These are phyloP conservation scores for Leccinum subgranulosum DNA, from an alignment of 768 basidiomycete genomes.

Conservation along the genomic window DNA sequence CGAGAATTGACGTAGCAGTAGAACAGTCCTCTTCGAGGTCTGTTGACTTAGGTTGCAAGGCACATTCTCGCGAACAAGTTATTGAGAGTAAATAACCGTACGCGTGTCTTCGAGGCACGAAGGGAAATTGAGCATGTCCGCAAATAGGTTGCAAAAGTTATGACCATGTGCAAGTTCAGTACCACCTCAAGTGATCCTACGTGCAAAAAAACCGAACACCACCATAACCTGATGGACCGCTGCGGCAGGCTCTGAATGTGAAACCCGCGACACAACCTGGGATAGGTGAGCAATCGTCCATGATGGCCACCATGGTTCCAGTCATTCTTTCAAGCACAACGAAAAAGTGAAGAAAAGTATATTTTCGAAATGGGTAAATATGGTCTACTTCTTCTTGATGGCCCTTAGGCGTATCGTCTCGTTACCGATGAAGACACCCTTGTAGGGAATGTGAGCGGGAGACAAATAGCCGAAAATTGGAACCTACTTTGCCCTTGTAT, in stretches of 20 bases:
- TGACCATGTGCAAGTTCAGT: too few relatives aligned
- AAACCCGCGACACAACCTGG: not conserved
- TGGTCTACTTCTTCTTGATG: constrained; percentile 89
- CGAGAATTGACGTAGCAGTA: too few relatives aligned
- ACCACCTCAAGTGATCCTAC: not conserved
- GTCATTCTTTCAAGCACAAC: not conserved
- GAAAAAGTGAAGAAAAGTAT: not conserved
- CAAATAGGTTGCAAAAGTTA: not conserved
- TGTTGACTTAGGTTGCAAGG: not conserved
- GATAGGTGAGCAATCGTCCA: not conserved
- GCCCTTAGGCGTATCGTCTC: constrained; percentile 90
- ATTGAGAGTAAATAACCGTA: too few relatives aligned
- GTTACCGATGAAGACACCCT: constrained; percentile 94
- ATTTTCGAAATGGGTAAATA: constrained; percentile 2
- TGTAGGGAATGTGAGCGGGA: constrained; percentile 5
- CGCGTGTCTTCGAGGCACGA: not conserved
- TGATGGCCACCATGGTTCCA: not conserved
- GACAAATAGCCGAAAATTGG: not conserved
- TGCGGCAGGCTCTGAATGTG: not conserved
- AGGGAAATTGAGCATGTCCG: not conserved
- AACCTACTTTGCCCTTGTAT: constrained; percentile 92
- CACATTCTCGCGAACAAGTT: not conserved
- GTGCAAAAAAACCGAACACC: not conserved
- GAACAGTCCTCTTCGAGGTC: too few relatives aligned
- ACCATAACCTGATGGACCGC: not conserved